Evolutionary conservation across 495 filamentous ascomycete genomes (phyloP).

Genomic region (Extremus antarcticus): DNA sequence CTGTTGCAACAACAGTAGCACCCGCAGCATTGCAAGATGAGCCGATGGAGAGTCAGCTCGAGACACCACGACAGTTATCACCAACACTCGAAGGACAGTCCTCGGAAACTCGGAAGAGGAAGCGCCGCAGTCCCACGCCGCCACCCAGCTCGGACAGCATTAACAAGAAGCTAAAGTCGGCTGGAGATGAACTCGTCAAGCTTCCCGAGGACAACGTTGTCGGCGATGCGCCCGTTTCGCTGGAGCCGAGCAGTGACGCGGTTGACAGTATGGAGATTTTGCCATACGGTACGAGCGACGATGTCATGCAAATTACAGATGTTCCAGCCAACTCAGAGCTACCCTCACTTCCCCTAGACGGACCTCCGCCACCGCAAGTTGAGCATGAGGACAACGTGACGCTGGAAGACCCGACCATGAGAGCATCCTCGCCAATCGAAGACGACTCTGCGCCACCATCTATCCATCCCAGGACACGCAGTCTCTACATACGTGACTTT

Average conservation of each 20-base stretch:
- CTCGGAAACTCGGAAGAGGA: constrained; percentile 30
- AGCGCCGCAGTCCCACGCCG: constrained; percentile 27
- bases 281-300: constrained; percentile 15
- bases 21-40: background rate
- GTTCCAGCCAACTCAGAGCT: background rate
- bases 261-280: background rate
- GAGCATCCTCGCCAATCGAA: background rate
- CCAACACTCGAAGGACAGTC: constrained; percentile 12
- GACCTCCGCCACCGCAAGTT: background rate
- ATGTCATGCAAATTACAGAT: constrained; percentile 4
- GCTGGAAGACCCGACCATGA: background rate
- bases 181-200: constrained; percentile 3
- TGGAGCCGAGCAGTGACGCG: constrained; percentile 1
- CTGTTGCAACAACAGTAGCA: background rate
- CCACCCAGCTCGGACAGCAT: constrained; percentile 19
- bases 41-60: background rate
- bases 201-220: constrained; percentile 10
- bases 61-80: constrained; percentile 3
- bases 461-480: constrained; percentile 69
- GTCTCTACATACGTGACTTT: constrained; percentile 83
- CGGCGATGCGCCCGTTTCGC: constrained; percentile 10
- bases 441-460: constrained; percentile 50
- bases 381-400: background rate
- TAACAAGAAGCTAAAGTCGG: constrained; percentile 25
- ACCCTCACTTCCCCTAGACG: background rate